Conservation (phyloP, 139 green algal genomes). For the Astrephomene gubernaculifera region DNA sequence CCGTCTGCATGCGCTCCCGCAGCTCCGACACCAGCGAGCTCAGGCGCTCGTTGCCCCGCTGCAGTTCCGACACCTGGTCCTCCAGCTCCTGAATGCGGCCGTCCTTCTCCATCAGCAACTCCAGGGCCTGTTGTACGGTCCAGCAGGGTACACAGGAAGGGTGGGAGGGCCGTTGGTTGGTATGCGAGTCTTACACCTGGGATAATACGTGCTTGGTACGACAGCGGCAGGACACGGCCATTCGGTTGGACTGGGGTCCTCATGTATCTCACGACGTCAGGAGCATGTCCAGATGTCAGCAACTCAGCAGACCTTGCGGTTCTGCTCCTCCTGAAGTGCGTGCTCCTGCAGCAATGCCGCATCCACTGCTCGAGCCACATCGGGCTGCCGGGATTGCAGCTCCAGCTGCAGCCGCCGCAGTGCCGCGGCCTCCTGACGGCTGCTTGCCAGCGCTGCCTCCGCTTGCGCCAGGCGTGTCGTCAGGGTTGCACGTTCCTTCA, state of each 20-base stretch:
- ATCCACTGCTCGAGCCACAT: conserved; percentile 47
- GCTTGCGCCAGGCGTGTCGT: conserved; percentile 21
- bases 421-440: conserved; percentile 54
- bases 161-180: no score
- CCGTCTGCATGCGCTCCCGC: conserved; percentile 13
- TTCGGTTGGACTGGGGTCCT: no score
- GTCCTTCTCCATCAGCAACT: conserved; percentile 64
- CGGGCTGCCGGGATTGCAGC: conserved; percentile 47
- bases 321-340: conserved; percentile 53
- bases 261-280: no score
- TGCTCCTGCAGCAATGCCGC: conserved; percentile 52
- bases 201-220: no score
- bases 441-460: conserved; percentile 45
- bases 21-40: conserved; percentile 22
- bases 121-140: conserved; percentile 61
- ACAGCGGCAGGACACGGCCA: no score
- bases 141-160: no score
- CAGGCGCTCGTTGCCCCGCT: conserved; percentile 12
- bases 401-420: conserved; percentile 51
- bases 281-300: no score
- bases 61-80: conserved; percentile 21
- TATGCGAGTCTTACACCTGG: no score
- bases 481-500: neutral
- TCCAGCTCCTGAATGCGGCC: conserved; percentile 49
- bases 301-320: conserved; percentile 35